Conservation (phyloP, 1,139 yeast species). For the Candida labiduridarum region DNA sequence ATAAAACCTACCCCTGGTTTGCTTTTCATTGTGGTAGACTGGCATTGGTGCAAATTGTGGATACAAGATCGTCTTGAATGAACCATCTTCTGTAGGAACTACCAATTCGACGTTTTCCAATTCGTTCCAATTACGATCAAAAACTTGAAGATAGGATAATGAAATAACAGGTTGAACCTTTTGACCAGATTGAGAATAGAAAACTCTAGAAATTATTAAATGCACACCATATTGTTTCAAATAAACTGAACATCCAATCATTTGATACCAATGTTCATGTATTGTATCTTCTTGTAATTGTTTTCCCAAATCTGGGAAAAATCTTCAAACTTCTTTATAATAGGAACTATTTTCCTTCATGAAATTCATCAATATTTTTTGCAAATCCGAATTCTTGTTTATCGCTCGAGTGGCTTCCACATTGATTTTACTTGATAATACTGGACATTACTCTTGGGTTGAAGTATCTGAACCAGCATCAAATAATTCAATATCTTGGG, state of each 20-base stretch:
- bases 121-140: constrained; percentile 30
- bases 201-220: constrained; percentile 30
- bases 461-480: background rate
- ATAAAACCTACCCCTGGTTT: constrained; percentile 25
- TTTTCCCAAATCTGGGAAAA: constrained; percentile 1
- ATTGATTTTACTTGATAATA: background rate
- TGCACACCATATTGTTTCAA: constrained; percentile 36
- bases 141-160: constrained; percentile 22
- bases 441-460: background rate
- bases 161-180: constrained; percentile 24
- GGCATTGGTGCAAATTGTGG: constrained; percentile 41
- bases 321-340: background rate
- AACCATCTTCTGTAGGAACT: constrained; percentile 9
- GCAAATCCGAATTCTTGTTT: constrained; percentile 14
- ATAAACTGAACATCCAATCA: constrained; percentile 37
- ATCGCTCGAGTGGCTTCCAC: background rate
- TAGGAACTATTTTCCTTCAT: constrained; percentile 7
- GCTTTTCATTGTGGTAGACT: constrained; percentile 30
- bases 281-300: background rate
- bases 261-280: constrained; percentile 27
- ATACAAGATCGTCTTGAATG: constrained; percentile 20
- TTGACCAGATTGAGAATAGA: constrained; percentile 24
- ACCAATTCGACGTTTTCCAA: constrained; percentile 24
- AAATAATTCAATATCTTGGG: background rate
- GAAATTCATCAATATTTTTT: constrained; percentile 17